A percentile compares a stretch with the other conserved stretches of the same genome.
Conservation (phyloP, 2,329 filamentous ascomycete species). For the Stagonosporopsis chrysanthemi region DNA sequence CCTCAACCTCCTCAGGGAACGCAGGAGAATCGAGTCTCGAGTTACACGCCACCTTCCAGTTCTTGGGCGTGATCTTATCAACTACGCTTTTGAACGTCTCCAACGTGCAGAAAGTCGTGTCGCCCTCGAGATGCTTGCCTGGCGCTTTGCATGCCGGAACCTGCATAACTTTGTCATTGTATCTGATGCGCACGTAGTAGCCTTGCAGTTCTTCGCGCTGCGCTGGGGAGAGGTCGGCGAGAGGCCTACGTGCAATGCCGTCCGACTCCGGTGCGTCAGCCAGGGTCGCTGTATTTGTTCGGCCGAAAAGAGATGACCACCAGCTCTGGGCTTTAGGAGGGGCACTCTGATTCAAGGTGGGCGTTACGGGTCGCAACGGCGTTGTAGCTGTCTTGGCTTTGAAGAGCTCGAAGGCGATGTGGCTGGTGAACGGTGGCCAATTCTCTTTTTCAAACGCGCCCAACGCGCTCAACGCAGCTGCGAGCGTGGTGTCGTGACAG, state of each 20-base stretch:
- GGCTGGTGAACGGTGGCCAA: slow-evolving; percentile 95
- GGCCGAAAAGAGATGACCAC: slow-evolving; percentile 50
- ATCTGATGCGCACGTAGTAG: slow-evolving; percentile 89
- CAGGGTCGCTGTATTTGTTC: slow-evolving; percentile 22
- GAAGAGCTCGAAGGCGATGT: slow-evolving; percentile 91
- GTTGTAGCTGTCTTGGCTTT: slow-evolving; percentile 54
- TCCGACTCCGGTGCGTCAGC: slow-evolving; percentile 21
- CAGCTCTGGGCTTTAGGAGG: slow-evolving; percentile 36
- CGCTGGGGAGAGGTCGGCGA: slow-evolving; percentile 61
- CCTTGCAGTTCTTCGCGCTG: slow-evolving; percentile 70
- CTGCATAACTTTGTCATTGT: slow-evolving; percentile 84
- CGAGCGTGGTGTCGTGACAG: slow-evolving; percentile 94
- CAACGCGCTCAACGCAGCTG: slow-evolving; percentile 76
- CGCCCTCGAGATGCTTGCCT: slow-evolving; percentile 85
- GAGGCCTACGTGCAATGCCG: slow-evolving; percentile 68
- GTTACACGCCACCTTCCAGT: slow-evolving; percentile 74
- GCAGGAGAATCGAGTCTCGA: slow-evolving; percentile 64
- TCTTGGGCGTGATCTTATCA: slow-evolving; percentile 83
- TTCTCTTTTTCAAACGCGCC: slow-evolving; percentile 75
- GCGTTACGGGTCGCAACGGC: slow-evolving; percentile 7
- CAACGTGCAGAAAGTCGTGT: slow-evolving; percentile 89
- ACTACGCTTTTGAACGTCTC: slow-evolving; percentile 91
- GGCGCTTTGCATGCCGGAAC: slow-evolving; percentile 79
- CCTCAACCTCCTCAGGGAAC: slow-evolving; percentile 54
- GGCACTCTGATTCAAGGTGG: slow-evolving; percentile 12